These are phyloP conservation scores for Macrophomina pseudophaseolina DNA, from an alignment of 2,329 filamentous ascomycete species.

Conservation along the genomic window DNA sequence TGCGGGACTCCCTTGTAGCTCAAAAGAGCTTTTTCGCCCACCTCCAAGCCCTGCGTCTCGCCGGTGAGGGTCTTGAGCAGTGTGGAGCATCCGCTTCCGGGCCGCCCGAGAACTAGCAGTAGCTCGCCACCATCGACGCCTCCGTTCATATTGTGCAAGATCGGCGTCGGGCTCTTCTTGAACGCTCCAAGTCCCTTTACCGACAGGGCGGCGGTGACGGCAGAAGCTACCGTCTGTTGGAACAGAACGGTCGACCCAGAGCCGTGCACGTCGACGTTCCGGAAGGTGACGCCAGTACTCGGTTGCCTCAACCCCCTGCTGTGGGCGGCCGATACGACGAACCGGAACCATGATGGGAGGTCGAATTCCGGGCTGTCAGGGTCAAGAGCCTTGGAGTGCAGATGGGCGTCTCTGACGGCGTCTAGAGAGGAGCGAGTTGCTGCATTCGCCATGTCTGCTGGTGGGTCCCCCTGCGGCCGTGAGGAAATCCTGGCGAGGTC, in stretches of 20 bases:
- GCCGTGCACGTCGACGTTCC: background rate
- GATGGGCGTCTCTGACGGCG: background rate
- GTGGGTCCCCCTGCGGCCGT: background rate
- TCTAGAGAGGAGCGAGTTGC: background rate
- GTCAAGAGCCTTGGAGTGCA: background rate
- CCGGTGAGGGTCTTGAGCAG: constrained; percentile 67
- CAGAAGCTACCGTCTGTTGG: background rate
- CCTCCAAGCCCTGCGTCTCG: constrained; percentile 62
- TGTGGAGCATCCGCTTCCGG: constrained; percentile 67
- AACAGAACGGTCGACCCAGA: background rate
- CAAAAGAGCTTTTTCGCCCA: constrained; percentile 58
- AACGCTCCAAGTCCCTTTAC: background rate
- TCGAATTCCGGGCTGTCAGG: background rate
- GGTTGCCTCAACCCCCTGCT: background rate
- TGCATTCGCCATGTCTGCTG: background rate
- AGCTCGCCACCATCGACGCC: constrained; percentile 72
- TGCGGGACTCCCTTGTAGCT: constrained; percentile 60
- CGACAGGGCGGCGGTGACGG: background rate
- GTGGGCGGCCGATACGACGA: background rate
- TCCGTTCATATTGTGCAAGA: constrained; percentile 70
- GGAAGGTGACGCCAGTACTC: background rate
- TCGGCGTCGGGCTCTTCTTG: constrained; percentile 38
- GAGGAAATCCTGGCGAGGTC: background rate
- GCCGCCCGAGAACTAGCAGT: constrained; percentile 62
- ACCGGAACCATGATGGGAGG: background rate